A percentile compares a stretch with the other conserved stretches of the same genome.
Evolutionary conservation across 805 yeast species (phyloP).

Genomic region (Ascoidea asiatica): DNA sequence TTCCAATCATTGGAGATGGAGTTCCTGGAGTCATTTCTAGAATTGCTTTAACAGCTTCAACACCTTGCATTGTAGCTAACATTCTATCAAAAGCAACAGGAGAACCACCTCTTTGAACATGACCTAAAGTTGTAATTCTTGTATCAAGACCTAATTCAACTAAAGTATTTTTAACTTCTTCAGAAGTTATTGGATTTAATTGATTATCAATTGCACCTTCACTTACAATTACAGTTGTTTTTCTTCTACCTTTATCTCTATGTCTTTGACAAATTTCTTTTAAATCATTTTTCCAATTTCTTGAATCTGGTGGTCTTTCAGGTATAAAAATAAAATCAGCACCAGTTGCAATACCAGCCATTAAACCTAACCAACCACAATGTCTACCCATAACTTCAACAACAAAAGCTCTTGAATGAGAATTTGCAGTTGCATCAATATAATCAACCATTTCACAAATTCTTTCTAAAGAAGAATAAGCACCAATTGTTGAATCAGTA

Average conservation of each 20-base stretch:
- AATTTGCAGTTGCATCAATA: constrained; percentile 73
- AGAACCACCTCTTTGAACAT: constrained; percentile 75
- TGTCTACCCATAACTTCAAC: constrained; percentile 86
- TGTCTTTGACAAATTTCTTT: constrained; percentile 50
- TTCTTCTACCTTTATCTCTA: constrained; percentile 59
- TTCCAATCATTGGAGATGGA: constrained; percentile 73
- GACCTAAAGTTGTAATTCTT: constrained; percentile 66
- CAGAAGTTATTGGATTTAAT: constrained; percentile 50
- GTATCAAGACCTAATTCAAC: constrained; percentile 64
- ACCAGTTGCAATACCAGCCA: constrained; percentile 70
- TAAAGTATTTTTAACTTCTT: constrained; percentile 51
- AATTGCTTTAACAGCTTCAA: constrained; percentile 67
- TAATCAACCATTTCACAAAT: constrained; percentile 67
- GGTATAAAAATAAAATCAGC: constrained; percentile 77
- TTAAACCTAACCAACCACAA: constrained; percentile 78
- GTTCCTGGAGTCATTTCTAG: constrained; percentile 52
- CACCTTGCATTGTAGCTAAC: constrained; percentile 70
- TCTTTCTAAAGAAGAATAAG: constrained; percentile 64
- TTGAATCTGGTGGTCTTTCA: constrained; percentile 55
- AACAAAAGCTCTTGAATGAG: constrained; percentile 74
- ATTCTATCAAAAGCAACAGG: constrained; percentile 66
- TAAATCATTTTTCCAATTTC: constrained; percentile 57
- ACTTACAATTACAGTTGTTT: constrained; percentile 69
- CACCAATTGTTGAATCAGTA: constrained; percentile 77
- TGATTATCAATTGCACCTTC: constrained; percentile 73